These are phyloP conservation scores for Andrographis paniculata DNA, from an alignment of 305 asterid genomes.

Conservation along the genomic window DNA sequence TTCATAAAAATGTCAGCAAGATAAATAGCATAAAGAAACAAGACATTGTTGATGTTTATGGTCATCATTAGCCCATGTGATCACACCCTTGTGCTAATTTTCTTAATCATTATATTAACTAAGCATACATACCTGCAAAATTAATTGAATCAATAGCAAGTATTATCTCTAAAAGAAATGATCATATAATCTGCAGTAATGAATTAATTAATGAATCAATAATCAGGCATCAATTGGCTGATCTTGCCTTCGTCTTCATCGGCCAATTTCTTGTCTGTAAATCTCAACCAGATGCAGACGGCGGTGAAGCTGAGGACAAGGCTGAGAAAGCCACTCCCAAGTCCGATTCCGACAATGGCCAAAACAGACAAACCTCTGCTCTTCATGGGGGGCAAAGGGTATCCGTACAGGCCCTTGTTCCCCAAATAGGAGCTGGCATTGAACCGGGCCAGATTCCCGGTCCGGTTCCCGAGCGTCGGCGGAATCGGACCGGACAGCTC, in stretches of 20 bases:
- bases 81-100: too few species aligned
- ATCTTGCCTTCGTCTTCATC: constrained; percentile 71
- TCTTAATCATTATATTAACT: too few species aligned
- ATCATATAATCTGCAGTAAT: too few species aligned
- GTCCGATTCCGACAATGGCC: constrained; percentile 90
- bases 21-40: too few species aligned
- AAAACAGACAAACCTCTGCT: constrained; percentile 59
- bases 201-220: constrained; percentile 20
- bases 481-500: constrained; percentile 73
- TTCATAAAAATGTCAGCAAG: too few species aligned
- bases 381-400: constrained; percentile 66
- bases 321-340: constrained; percentile 87
- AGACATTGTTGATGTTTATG: too few species aligned
- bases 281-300: constrained; percentile 81
- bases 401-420: constrained; percentile 77
- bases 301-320: constrained; percentile 75
- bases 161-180: too few species aligned
- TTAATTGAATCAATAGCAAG: too few species aligned
- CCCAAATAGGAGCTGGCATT: constrained; percentile 76
- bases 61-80: too few species aligned
- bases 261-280: constrained; percentile 54
- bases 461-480: constrained; percentile 55
- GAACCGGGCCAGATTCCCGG: constrained; percentile 58
- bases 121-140: too few species aligned
- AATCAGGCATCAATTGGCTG: constrained; percentile 82